A percentile compares a stretch with the other conserved stretches of the same genome.
phyloP scores from a whole-genome alignment of 2,329 filamentous ascomycete species.

The Apiospora saccharicola region DNA sequence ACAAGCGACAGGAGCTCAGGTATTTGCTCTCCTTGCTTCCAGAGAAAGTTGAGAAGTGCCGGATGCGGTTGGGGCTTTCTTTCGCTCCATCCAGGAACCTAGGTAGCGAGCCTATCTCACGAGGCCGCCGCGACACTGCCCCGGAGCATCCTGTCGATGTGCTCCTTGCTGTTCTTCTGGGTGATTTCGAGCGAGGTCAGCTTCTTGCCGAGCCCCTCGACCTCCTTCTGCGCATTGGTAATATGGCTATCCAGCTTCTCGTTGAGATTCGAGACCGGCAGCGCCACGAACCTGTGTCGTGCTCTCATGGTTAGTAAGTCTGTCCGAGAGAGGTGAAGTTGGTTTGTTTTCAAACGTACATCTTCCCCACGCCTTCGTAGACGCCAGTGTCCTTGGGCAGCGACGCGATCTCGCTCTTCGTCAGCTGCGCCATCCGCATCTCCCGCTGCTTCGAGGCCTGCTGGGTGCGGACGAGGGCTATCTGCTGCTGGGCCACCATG shows the following conservation, averaged over 20 bases:
- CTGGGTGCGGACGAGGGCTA: slow-evolving; percentile 83
- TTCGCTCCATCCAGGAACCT: background rate
- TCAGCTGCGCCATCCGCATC: slow-evolving; percentile 86
- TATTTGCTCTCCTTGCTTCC: background rate
- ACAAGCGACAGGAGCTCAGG: background rate
- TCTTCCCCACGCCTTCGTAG: slow-evolving; percentile 97
- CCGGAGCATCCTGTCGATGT: slow-evolving; percentile 86
- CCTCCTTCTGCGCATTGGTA: slow-evolving; percentile 77
- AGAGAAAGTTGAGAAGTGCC: background rate
- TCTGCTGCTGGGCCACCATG: slow-evolving; percentile 88
- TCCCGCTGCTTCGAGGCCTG: slow-evolving; percentile 87
- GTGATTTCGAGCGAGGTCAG: slow-evolving; percentile 94
- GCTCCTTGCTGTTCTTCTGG: slow-evolving; percentile 89
- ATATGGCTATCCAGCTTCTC: slow-evolving; percentile 79
- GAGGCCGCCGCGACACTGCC: slow-evolving; percentile 46
- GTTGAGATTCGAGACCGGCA: slow-evolving; percentile 71
- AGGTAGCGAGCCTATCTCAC: slow-evolving; percentile 32
- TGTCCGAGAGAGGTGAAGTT: slow-evolving; percentile 25
- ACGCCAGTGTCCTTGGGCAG: slow-evolving; percentile 79
- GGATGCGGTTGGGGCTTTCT: background rate
- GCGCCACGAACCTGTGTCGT: slow-evolving; percentile 26
- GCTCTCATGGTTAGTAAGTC: background rate
- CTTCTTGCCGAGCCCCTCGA: slow-evolving; percentile 85
- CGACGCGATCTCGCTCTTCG: slow-evolving; percentile 80
- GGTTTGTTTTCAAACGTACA: slow-evolving; percentile 64